Percentiles rank a stretch among this genome's conserved stretches.
These are phyloP conservation scores for Aspergillus haitiensis DNA, from an alignment of 495 filamentous ascomycete species.

Conservation along the genomic window DNA sequence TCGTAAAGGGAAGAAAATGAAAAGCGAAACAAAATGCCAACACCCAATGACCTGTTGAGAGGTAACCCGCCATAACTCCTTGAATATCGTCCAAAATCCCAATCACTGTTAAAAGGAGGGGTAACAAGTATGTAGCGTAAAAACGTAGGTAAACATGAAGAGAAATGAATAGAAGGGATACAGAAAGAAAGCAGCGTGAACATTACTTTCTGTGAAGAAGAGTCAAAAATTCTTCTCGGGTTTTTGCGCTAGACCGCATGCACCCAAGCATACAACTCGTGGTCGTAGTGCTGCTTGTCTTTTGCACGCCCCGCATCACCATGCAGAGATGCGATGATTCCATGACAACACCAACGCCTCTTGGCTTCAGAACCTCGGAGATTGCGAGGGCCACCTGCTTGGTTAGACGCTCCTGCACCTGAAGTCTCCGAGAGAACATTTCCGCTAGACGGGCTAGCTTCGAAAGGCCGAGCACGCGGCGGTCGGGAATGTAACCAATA, in stretches of 20 bases:
- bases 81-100: slow-evolving; percentile 30
- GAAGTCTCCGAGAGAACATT: slow-evolving; percentile 90
- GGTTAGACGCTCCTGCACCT: slow-evolving; percentile 93
- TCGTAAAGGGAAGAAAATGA: not conserved
- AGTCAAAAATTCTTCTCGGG: slow-evolving; percentile 88
- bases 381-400: slow-evolving; percentile 95
- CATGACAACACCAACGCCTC: slow-evolving; percentile 93
- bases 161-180: too few relatives aligned
- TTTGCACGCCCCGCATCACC: slow-evolving; percentile 94
- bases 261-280: slow-evolving; percentile 96
- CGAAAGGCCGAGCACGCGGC: slow-evolving; percentile 87
- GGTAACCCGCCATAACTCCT: slow-evolving; percentile 44
- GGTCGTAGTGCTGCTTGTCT: slow-evolving; percentile 81
- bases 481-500: slow-evolving; percentile 91
- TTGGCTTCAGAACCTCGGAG: slow-evolving; percentile 86
- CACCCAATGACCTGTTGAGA: slow-evolving; percentile 39
- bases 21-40: slow-evolving; percentile 21
- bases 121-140: slow-evolving; percentile 24
- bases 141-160: not conserved
- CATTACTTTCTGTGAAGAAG: slow-evolving; percentile 64
- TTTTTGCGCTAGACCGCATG: slow-evolving; percentile 90
- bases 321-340: slow-evolving; percentile 98
- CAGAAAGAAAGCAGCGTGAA: slow-evolving; percentile 11
- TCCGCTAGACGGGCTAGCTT: slow-evolving; percentile 95
- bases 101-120: slow-evolving; percentile 32